Base-by-base conservation (phyloP, 176 grass and related monocot species). In the Oryza meridionalis region DNA sequence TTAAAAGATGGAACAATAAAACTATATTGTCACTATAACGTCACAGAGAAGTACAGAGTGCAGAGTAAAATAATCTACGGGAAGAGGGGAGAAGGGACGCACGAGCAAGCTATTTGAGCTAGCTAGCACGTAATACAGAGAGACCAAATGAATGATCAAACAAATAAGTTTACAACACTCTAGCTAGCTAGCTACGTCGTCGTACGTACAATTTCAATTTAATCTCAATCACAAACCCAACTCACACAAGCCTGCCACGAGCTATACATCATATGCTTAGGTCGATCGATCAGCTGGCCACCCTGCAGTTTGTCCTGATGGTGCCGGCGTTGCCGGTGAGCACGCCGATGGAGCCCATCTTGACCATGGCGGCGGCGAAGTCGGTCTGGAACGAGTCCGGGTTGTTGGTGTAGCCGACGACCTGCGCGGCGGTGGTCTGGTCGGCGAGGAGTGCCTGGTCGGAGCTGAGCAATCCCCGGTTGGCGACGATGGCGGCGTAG, bases 231-330 rank as follows among this genome's bases (percentile, higher is more conserved):
- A 65, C 72, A 7, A 1, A 0, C 67, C 22, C 50, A 6, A 42
- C 46, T 9, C 25, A 13, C 38, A 10, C 22, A 51, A 29, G 26
- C 72, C 8, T 72, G 69, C 33, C 16, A 4, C 19, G 53, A 22
- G 58, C 58, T 62, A 62, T 62, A 24, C 58, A 62, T 31, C 58
- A 62, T 62, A 62, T 62, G 16, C 51, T 19, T 58, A 8, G 38
- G 1, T 43, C 42, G 49, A 8, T 43, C 42, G 49, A 51, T 77
- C 67, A 88, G 50, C 12, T 75, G 81, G 14, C 55, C 2, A 79
- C 88, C 72, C 93, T 89, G 89, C 97, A 99, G 80, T 91, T 88
- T 11, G 78, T 64, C 82, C 97, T 79, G 40, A 99, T 76, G 83
- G 85, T 70, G 0, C 97, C 97, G 29, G 42, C 13, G 50, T 0